A percentile compares a stretch with the other conserved stretches of the same genome.
phyloP scores from a whole-genome alignment of 2,329 filamentous ascomycete genomes.

The Trichoderma polysporum region DNA sequence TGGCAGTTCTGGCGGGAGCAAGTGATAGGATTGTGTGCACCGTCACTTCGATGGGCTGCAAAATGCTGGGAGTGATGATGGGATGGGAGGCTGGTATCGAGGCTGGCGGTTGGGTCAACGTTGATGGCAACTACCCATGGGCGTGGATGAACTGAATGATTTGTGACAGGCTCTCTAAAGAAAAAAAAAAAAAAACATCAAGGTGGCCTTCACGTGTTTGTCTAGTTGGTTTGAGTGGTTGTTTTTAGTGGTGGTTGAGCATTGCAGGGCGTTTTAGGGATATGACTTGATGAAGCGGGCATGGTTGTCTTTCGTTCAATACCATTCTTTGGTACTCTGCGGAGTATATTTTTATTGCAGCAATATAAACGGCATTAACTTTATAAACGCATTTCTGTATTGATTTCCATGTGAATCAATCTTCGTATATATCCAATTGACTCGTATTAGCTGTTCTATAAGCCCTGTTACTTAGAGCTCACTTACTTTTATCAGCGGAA shows the following conservation, averaged over 20 bases:
- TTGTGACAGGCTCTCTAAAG: not conserved
- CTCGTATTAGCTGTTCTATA: not conserved
- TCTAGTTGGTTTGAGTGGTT: not conserved
- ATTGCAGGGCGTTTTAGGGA: constrained; percentile 22
- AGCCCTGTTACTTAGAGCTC: no score
- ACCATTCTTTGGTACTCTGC: not conserved
- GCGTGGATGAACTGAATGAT: constrained; percentile 41
- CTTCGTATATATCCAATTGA: not conserved
- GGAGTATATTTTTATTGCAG: not conserved
- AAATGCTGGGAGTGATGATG: constrained; percentile 80
- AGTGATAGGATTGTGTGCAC: constrained; percentile 74
- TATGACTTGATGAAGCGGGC: constrained; percentile 5
- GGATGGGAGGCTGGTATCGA: constrained; percentile 71
- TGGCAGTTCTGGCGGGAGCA: constrained; percentile 68
- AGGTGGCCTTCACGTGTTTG: not conserved
- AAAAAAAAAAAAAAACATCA: not conserved
- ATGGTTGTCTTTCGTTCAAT: not conserved
- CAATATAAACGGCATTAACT: not conserved
- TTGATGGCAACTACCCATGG: constrained; percentile 72
- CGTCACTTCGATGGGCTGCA: constrained; percentile 70
- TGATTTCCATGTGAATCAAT: not conserved
- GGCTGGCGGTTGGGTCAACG: constrained; percentile 67
- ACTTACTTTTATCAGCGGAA: not conserved
- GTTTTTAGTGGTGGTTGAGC: constrained; percentile 11
- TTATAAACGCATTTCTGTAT: not conserved